Evolutionary conservation across 192 early-diverging fungal species (phyloP).

Genomic region (Funneliformis mosseae): DNA sequence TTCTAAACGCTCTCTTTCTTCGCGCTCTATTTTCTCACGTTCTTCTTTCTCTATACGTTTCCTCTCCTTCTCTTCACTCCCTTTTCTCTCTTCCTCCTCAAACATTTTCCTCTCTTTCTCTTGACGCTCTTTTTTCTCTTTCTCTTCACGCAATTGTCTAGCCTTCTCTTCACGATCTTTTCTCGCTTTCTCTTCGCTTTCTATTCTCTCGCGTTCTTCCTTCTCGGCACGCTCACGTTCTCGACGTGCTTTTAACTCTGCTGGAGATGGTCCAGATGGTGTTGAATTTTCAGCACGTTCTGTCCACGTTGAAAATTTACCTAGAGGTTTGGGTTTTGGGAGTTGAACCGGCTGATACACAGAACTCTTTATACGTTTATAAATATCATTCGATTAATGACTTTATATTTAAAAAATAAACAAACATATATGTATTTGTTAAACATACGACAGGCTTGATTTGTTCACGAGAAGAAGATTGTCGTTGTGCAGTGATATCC

Average conservation of each 20-base stretch:
- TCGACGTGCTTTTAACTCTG: conserved; percentile 37
- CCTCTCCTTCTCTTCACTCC: conserved; percentile 35
- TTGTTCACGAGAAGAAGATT: conserved; percentile 50
- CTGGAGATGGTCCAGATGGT: conserved; percentile 35
- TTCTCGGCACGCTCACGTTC: conserved; percentile 39
- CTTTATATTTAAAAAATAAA: neutral
- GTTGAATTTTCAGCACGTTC: conserved; percentile 23
- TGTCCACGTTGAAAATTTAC: conserved; percentile 35
- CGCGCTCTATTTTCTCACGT: conserved; percentile 30
- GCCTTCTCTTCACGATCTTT: conserved; percentile 38
- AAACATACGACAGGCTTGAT: conserved; percentile 40
- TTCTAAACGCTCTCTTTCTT: conserved; percentile 29
- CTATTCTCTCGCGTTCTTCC: conserved; percentile 45
- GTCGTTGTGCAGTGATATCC: conserved; percentile 57
- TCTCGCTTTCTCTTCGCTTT: conserved; percentile 34
- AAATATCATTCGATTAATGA: neutral
- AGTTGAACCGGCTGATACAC: conserved; percentile 43
- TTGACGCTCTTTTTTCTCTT: conserved; percentile 34
- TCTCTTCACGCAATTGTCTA: conserved; percentile 37
- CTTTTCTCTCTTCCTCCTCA: conserved; percentile 42
- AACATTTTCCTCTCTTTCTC: conserved; percentile 38
- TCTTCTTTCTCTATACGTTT: conserved; percentile 23
- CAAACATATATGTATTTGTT: neutral
- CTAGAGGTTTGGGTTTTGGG: conserved; percentile 41
- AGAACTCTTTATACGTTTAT: conserved; percentile 32